Percentiles rank a stretch among this genome's conserved stretches.
phyloP scores from a whole-genome alignment of 2,329 filamentous ascomycete species.

The Cercospora sesami region DNA sequence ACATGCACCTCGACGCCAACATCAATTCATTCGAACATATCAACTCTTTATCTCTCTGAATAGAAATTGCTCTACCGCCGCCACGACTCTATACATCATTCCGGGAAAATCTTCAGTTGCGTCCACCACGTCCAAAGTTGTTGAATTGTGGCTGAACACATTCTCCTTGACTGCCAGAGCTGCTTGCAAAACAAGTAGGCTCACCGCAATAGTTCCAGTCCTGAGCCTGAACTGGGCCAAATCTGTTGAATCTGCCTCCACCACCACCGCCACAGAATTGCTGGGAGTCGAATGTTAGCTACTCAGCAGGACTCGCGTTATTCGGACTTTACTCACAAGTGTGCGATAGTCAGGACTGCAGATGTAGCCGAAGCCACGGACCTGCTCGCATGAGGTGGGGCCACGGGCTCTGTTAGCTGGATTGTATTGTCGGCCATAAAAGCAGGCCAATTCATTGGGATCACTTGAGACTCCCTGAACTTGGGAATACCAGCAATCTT shows the following conservation, averaged over 20 bases:
- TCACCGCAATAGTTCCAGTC: conserved; percentile 4
- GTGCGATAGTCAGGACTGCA: conserved; percentile 15
- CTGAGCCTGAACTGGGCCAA: not conserved
- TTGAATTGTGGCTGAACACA: conserved; percentile 3
- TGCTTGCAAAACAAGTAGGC: conserved; percentile 14
- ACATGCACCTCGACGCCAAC: not conserved
- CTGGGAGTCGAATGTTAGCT: not conserved
- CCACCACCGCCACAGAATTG: not conserved
- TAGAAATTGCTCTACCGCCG: not conserved
- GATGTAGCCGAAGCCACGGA: conserved; percentile 12
- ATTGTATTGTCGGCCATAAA: not conserved
- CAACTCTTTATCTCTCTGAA: not conserved
- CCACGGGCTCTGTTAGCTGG: conserved; percentile 10
- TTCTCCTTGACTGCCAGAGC: conserved; percentile 12
- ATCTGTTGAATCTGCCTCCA: not conserved
- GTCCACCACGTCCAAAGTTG: not conserved
- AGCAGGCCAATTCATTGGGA: not conserved
- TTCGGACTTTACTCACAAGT: conserved; percentile 11
- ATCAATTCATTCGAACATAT: not conserved
- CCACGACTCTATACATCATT: not conserved
- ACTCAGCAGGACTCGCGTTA: not conserved
- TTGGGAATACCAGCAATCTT: conserved; percentile 10
- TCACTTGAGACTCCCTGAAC: not conserved
- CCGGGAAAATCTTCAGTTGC: not conserved
- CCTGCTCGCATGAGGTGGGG: conserved; percentile 15